phyloP scores from a whole-genome alignment of 352 stramenopile species.

The Globisporangium camurandrum region DNA sequence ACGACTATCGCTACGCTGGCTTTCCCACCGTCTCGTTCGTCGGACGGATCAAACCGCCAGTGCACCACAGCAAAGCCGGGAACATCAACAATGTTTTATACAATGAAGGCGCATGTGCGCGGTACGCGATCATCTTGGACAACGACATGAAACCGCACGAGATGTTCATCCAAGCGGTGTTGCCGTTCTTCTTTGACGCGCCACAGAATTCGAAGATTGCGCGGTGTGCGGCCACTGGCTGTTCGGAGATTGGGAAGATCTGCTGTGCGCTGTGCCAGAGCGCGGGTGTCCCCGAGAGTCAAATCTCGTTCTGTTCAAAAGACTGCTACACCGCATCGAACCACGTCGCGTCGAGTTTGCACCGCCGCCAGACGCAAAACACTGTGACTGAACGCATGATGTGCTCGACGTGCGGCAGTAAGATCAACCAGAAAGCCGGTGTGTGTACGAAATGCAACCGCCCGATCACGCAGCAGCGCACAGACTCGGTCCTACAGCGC shows the following conservation, averaged over 20 bases:
- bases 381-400: conserved; percentile 55
- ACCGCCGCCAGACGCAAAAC: conserved; percentile 65
- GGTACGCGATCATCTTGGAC: conserved; percentile 89
- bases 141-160: conserved; percentile 90
- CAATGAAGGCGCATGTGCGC: conserved; percentile 85
- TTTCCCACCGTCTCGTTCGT: conserved; percentile 83
- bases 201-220: too few relatives aligned
- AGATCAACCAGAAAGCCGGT: conserved; percentile 62
- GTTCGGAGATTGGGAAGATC: conserved; percentile 80
- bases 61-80: conserved; percentile 87
- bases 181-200: conserved; percentile 89
- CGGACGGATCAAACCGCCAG: conserved; percentile 83
- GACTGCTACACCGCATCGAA: conserved; percentile 68
- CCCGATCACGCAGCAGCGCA: conserved; percentile 6
- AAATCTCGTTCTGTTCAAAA: conserved; percentile 76
- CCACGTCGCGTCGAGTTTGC: conserved; percentile 53
- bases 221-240: too few relatives aligned
- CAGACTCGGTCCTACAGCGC: too few relatives aligned
- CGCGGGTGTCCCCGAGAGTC: conserved; percentile 46
- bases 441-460: conserved; percentile 48
- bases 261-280: conserved; percentile 60
- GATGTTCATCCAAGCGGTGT: conserved; percentile 80
- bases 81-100: conserved; percentile 91
- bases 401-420: conserved; percentile 49
- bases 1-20: conserved; percentile 87